Conservation (phyloP, 805 yeast species). For the Lachancea lanzarotensis region DNA sequence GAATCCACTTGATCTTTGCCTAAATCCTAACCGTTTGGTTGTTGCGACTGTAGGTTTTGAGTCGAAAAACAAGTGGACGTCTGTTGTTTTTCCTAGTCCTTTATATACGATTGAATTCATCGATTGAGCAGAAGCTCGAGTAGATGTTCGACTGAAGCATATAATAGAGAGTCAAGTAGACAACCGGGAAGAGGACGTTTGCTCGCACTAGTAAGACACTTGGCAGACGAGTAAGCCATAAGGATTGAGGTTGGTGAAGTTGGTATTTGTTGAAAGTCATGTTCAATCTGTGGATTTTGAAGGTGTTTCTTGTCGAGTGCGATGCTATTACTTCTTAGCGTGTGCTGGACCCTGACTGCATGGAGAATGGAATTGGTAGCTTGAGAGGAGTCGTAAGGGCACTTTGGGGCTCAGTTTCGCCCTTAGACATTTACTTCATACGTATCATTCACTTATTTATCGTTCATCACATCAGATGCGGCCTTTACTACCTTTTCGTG, state of each 20-base stretch:
- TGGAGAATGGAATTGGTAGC: no score
- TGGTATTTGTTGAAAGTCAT: no score
- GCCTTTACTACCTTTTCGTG: conserved; percentile 24
- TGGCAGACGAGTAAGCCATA: no score
- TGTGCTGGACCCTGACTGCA: no score
- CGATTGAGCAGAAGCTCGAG: neutral
- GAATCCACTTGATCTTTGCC: neutral
- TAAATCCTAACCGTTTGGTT: neutral
- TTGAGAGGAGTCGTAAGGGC: no score
- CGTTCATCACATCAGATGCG: conserved; percentile 19
- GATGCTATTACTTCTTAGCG: no score
- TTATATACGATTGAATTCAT: neutral
- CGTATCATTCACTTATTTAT: neutral
- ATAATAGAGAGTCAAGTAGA: neutral
- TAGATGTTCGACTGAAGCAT: neutral
- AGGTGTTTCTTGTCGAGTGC: no score
- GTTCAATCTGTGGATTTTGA: no score
- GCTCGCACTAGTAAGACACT: no score
- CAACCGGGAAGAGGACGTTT: neutral
- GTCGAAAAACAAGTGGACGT: conserved; percentile 4
- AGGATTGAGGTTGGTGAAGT: no score
- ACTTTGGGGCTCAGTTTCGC: no score
- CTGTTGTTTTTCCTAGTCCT: neutral
- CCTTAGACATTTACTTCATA: no score
- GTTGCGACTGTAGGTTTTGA: neutral